Percentiles rank a stretch among this genome's conserved stretches.
Conservation (phyloP, 768 basidiomycete species). For the Rhodocollybia butyracea region DNA sequence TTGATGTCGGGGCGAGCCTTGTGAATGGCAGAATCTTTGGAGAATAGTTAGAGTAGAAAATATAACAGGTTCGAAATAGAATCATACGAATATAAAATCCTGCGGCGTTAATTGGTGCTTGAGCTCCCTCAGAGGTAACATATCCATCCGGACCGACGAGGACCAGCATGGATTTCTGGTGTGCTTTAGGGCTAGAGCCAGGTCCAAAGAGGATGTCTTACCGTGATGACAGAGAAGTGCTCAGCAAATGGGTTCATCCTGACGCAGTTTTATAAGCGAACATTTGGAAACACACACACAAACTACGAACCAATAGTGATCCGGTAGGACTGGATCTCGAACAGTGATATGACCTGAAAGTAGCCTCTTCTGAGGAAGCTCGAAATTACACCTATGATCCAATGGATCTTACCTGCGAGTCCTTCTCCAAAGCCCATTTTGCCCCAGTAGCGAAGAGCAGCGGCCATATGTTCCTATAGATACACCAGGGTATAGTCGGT, state of each 20-base stretch:
- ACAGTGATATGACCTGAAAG: conserved; percentile 27
- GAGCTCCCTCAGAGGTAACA: conserved; percentile 23
- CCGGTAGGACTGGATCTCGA: conserved; percentile 20
- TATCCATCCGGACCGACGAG: conserved; percentile 23
- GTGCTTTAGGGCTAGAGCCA: background rate
- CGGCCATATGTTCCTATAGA: conserved; percentile 23
- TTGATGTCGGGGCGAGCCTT: conserved; percentile 45
- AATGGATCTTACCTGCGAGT: too few species aligned
- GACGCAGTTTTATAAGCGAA: background rate
- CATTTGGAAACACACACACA: background rate
- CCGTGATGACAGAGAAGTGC: conserved; percentile 25
- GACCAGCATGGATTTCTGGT: conserved; percentile 24
- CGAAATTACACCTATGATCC: too few species aligned
- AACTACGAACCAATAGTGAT: conserved; percentile 20
- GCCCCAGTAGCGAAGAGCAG: conserved; percentile 23
- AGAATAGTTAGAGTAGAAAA: conserved; percentile 11
- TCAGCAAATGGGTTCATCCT: conserved; percentile 27
- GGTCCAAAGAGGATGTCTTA: conserved; percentile 1
- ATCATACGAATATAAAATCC: conserved; percentile 23
- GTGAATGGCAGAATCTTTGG: conserved; percentile 43
- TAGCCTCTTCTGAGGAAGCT: too few species aligned
- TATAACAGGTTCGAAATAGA: background rate
- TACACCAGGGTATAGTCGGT: background rate
- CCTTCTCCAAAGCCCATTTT: conserved; percentile 22
- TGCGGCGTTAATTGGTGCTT: conserved; percentile 25